phyloP scores from a whole-genome alignment of 2,329 filamentous ascomycete genomes.

The Monilinia laxa region DNA sequence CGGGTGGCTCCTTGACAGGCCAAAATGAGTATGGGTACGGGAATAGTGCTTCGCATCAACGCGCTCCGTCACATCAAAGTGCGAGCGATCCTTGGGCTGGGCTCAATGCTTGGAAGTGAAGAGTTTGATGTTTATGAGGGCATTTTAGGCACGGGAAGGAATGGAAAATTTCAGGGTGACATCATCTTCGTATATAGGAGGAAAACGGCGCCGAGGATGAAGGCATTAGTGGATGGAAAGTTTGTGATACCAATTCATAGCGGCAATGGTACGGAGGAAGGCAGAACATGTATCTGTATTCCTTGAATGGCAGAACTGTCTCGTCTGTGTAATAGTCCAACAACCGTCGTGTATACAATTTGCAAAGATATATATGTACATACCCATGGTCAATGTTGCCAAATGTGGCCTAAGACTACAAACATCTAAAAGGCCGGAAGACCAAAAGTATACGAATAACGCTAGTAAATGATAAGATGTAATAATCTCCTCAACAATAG shows the following conservation, averaged over 20 bases:
- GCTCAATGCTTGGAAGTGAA: conserved; percentile 43
- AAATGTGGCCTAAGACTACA: conserved; percentile 3
- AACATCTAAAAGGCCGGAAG: not conserved
- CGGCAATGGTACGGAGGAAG: not conserved
- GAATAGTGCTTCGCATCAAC: conserved; percentile 41
- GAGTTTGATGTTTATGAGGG: not conserved
- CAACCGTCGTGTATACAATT: not conserved
- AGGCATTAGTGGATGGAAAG: conserved; percentile 12
- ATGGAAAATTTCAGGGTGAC: conserved; percentile 9
- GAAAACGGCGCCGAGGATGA: conserved; percentile 12
- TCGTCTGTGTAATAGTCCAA: not conserved
- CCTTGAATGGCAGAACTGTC: not conserved
- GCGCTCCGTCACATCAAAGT: conserved; percentile 38
- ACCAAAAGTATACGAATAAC: not conserved
- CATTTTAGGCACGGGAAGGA: conserved; percentile 1
- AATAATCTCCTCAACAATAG: not conserved
- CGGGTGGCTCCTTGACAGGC: conserved; percentile 46
- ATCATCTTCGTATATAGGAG: conserved; percentile 1
- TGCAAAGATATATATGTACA: not conserved
- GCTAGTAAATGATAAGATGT: not conserved
- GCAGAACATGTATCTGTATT: conserved; percentile 19
- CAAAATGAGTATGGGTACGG: conserved; percentile 56
- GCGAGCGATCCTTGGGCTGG: conserved; percentile 66
- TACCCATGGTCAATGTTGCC: not conserved
- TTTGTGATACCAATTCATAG: conserved; percentile 15